Conservation (phyloP, 2,329 filamentous ascomycete species). For the Sarocladiaceae sp. region DNA sequence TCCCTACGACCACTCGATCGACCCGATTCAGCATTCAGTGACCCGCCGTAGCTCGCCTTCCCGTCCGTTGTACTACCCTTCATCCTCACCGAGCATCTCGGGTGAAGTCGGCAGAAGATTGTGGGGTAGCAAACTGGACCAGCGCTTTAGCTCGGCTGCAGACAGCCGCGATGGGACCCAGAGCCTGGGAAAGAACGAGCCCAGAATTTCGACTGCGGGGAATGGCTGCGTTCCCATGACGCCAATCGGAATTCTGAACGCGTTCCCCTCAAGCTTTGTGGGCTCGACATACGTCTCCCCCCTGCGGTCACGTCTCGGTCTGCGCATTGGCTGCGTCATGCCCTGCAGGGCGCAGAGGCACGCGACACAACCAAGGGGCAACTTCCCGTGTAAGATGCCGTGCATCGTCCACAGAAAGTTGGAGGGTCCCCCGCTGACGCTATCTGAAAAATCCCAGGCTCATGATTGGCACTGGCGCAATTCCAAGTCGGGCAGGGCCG, state of each 20-base stretch:
- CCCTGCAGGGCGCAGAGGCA: constrained; percentile 2
- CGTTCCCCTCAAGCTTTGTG: constrained; percentile 6
- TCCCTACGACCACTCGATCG: not conserved
- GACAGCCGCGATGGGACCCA: constrained; percentile 3
- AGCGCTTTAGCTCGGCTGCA: constrained; percentile 15
- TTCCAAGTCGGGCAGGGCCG: constrained; percentile 1
- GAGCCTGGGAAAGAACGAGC: constrained; percentile 1
- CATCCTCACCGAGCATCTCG: constrained; percentile 4
- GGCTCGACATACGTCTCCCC: not conserved
- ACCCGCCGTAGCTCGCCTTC: too few relatives aligned
- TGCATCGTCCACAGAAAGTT: not conserved
- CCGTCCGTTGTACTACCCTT: too few relatives aligned
- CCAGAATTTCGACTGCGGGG: constrained; percentile 7
- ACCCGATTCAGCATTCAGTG: too few relatives aligned
- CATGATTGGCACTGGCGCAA: constrained; percentile 1
- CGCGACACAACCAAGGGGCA: not conserved
- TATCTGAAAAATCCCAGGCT: not conserved
- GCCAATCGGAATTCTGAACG: constrained; percentile 7
- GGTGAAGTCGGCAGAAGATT: constrained; percentile 1
- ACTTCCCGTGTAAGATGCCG: not conserved
- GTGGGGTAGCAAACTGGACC: not conserved
- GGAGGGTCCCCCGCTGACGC: not conserved
- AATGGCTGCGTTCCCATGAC: constrained; percentile 4
- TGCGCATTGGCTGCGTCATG: not conserved
- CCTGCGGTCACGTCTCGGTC: not conserved